phyloP scores from a whole-genome alignment of 306 rosid species.

The Alnus rubra region DNA sequence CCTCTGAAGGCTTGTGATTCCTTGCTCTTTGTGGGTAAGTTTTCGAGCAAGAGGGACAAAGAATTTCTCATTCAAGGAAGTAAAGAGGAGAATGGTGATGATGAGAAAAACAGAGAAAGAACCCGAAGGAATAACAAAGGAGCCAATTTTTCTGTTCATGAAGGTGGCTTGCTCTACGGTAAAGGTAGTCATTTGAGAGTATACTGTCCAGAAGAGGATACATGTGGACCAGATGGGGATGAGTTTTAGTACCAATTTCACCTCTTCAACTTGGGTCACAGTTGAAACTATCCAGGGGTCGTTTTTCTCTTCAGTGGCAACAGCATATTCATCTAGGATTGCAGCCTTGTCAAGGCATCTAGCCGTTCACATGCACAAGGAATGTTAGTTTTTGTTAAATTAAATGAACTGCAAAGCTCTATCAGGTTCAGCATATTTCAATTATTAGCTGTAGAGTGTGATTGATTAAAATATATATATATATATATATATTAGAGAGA shows the following conservation, averaged over 20 bases:
- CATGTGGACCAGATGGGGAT: slow-evolving; percentile 95
- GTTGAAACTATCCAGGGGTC: slow-evolving; percentile 73
- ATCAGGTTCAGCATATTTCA: no score
- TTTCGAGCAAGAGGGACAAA: slow-evolving; percentile 71
- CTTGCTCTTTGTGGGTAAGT: slow-evolving; percentile 68
- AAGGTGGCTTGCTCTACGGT: slow-evolving; percentile 94
- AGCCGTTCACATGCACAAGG: slow-evolving; percentile 19
- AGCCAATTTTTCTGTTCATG: slow-evolving; percentile 73
- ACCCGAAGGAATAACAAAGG: slow-evolving; percentile 65
- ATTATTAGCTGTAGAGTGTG: background rate
- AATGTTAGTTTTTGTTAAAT: slow-evolving; percentile 20
- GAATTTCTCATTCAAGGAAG: slow-evolving; percentile 81
- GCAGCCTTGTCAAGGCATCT: slow-evolving; percentile 97
- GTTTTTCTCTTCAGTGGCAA: slow-evolving; percentile 40
- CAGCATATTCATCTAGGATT: slow-evolving; percentile 50
- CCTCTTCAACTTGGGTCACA: slow-evolving; percentile 82
- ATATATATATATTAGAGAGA: background rate
- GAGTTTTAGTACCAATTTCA: slow-evolving; percentile 81
- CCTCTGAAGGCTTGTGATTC: slow-evolving; percentile 92
- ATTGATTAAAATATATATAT: no score
- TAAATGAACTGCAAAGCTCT: background rate
- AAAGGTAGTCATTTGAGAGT: slow-evolving; percentile 93
- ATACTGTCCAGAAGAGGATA: slow-evolving; percentile 91
- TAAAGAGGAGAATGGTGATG: slow-evolving; percentile 71
- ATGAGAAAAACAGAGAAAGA: slow-evolving; percentile 72